Base-by-base conservation (phyloP, 345 rosid genomes). In the Draba incana region DNA sequence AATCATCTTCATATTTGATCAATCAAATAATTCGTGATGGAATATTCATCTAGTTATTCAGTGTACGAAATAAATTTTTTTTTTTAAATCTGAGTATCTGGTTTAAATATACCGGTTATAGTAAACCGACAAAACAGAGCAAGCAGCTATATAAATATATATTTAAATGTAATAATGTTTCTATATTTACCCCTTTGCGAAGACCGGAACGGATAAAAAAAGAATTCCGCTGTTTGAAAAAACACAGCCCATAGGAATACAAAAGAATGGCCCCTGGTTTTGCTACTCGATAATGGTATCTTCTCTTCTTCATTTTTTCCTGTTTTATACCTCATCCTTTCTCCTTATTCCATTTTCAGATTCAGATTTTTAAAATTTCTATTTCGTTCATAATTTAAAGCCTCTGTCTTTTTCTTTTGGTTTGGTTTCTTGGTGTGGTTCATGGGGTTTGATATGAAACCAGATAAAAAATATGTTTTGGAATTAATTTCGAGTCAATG, bases 391-490 rank as follows among this genome's bases (percentile, higher is more conserved):
- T 11, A 8, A 33, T 6, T 6, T 6, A 33, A 31, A 47, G 8
- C 41, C 35, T 49, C 35, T 16, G 16, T n/a, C 46, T 31, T 43
- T 25, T 11, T 12, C 10, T 39, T 27, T n/a, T 27, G 64, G 43
- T 35, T 10, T 28, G 33, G 30, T 49, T 10, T 28, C 39, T 38
- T 41, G 49, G 49, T 51, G 23, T 64, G 68, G 43, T 82, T 71
- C 62, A 89, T 91, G 97, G 96, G 92, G 73, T 80, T 85, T 80
- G 85, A 79, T 69, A 78, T 78, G 53, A 82, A 60, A 63, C 77
- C 69, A 46, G 84, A 78, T 42, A 81, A 81, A 54, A 80, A 81
- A 51, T 81, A 72, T 2, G 68, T 62, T 51, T n/a, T 67, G 49
- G 84, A 82, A 58, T 70, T 83, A 49, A 64, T 47, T 28, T 30